Base-by-base conservation (phyloP, 148 eudicot genomes). In the Fagopyrum tataricum region DNA sequence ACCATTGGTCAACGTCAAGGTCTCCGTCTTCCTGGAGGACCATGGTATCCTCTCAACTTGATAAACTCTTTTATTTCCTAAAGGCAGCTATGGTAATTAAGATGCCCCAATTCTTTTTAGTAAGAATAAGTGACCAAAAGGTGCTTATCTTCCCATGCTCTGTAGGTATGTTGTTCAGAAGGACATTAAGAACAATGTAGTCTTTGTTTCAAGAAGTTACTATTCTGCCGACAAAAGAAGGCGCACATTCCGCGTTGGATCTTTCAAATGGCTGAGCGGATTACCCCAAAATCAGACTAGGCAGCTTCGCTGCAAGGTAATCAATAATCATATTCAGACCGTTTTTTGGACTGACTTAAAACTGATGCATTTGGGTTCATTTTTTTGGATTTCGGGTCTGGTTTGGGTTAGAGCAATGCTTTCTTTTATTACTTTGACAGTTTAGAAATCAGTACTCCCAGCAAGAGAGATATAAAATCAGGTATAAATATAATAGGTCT, bases 1-100 rank as follows among this genome's bases (percentile, higher is more conserved):
- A 95, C 98, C 17, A 88, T 90, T 78, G 98, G 98, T 73, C 98
- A 95, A 83, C 93, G 98, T 31, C 98, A 95, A 84, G 98, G 98
- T 70, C 81, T 95, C 70, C 87, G 89, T 47, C 97, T 95, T 78
- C 87, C 98, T 67, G 98, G 98, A 56, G 98, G 98, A 42, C 97
- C 98, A 76, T 95, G 98, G 98, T 95, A 88, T 71, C 62, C 71
- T 42, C 53, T 12, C 52, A 31, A 31, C 37, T 31, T 31, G 37
- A 31, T 41, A 13, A 20, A n/a, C 21, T 55, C 53, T 44, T 70
- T 42, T 42, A 4, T 68, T 15, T 17, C 44, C 44, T 37, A n/a
- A 11, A 37, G 12, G 5, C 44, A 40, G 42, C 17, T 40, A 31
- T 40, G 17, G 13, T 2, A 15, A 41, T 12, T 7, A 66, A 42